A percentile compares a stretch with the other conserved stretches of the same genome.
phyloP scores from a whole-genome alignment of 2,329 filamentous ascomycete genomes.

The Hortaea sp. region DNA sequence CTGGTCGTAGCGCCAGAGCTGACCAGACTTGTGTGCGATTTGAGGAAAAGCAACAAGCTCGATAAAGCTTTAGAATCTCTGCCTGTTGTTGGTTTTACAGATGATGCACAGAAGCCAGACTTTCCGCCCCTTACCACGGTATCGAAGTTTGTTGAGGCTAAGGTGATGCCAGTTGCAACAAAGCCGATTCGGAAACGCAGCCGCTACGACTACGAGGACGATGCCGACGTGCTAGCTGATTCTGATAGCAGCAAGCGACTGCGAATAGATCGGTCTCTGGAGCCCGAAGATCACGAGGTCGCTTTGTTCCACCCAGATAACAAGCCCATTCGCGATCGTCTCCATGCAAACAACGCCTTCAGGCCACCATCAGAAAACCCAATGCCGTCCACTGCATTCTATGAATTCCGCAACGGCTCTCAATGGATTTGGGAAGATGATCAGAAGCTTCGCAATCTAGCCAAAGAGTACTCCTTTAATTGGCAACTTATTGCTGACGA shows the following conservation, averaged over 20 bases:
- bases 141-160: constrained; percentile 76
- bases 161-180: constrained; percentile 58
- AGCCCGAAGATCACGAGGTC: constrained; percentile 63
- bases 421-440: constrained; percentile 90
- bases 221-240: constrained; percentile 37
- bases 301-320: constrained; percentile 85
- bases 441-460: constrained; percentile 73
- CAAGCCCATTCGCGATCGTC: constrained; percentile 76
- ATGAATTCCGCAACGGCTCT: constrained; percentile 74
- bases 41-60: constrained; percentile 18
- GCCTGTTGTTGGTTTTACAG: constrained; percentile 13
- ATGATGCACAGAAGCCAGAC: constrained; percentile 1
- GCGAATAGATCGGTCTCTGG: constrained; percentile 40
- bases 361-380: constrained; percentile 80
- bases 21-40: constrained; percentile 11
- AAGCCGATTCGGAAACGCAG: constrained; percentile 65
- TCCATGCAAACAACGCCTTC: constrained; percentile 88
- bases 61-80: constrained; percentile 18
- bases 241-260: constrained; percentile 28
- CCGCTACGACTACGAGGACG: constrained; percentile 69
- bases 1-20: constrained; percentile 22
- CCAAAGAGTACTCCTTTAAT: constrained; percentile 92
- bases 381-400: constrained; percentile 86
- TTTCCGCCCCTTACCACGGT: constrained; percentile 38
- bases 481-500: constrained; percentile 90